These are phyloP conservation scores for Phytopythium helicoides DNA, from an alignment of 352 stramenopile species.

Conservation along the genomic window DNA sequence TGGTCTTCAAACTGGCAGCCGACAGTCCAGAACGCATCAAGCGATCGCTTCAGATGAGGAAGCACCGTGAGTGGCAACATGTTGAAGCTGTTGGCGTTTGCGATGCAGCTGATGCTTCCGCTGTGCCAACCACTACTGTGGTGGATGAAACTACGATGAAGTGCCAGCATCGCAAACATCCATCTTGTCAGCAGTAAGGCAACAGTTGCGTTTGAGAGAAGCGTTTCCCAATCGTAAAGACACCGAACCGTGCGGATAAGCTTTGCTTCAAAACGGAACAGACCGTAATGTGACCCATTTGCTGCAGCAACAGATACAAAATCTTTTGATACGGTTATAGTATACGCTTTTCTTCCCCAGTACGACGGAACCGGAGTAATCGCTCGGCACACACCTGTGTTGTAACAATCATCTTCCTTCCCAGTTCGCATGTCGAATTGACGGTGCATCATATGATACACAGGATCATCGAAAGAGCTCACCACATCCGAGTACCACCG, in stretches of 20 bases:
- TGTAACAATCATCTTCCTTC: slow-evolving; percentile 11
- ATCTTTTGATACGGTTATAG: not conserved
- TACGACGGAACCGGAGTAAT: not conserved
- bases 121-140: slow-evolving; percentile 4
- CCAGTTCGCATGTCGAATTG: slow-evolving; percentile 19
- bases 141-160: slow-evolving; percentile 2
- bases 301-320: slow-evolving; percentile 5
- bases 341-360: not conserved
- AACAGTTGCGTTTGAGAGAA: slow-evolving; percentile 35
- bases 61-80: slow-evolving; percentile 15
- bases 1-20: slow-evolving; percentile 20
- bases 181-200: slow-evolving; percentile 27
- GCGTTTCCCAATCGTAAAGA: slow-evolving; percentile 28
- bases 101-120: slow-evolving; percentile 14
- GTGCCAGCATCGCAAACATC: slow-evolving; percentile 14
- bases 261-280: slow-evolving; percentile 29
- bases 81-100: slow-evolving; percentile 10
- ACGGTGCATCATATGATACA: slow-evolving; percentile 20
- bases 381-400: not conserved
- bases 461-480: slow-evolving; percentile 14
- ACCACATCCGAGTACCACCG: slow-evolving; percentile 24
- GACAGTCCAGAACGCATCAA: slow-evolving; percentile 19
- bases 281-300: slow-evolving; percentile 22
- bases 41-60: slow-evolving; percentile 13
- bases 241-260: slow-evolving; percentile 5